These are phyloP conservation scores for Ananas comosus DNA, from an alignment of 176 grass and related monocot genomes.

Conservation along the genomic window DNA sequence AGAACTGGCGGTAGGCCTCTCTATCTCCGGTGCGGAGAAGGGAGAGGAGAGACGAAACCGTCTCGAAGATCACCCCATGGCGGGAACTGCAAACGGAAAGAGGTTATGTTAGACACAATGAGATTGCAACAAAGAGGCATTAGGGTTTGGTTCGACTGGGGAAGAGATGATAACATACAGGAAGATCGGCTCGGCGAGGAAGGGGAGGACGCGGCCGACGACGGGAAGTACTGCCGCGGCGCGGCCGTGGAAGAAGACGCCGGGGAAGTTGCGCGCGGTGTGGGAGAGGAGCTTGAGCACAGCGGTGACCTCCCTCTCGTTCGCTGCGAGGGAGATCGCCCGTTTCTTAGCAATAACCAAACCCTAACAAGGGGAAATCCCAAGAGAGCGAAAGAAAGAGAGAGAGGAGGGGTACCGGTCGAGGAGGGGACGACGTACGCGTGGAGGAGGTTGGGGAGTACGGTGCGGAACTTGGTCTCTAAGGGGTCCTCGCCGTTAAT, in stretches of 20 bases:
- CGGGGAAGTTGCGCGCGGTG: slow-evolving; percentile 63
- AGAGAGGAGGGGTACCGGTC: slow-evolving; percentile 20
- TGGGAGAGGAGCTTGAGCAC: slow-evolving; percentile 67
- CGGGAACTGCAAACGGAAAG: slow-evolving; percentile 33
- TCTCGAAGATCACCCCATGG: slow-evolving; percentile 52
- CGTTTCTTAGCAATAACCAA: not conserved
- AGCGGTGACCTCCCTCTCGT: slow-evolving; percentile 56
- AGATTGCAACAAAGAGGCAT: not conserved
- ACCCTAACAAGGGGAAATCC: not conserved
- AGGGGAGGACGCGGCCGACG: slow-evolving; percentile 71
- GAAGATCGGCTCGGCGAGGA: slow-evolving; percentile 67
- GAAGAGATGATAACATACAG: slow-evolving; percentile 18
- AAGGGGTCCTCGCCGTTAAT: slow-evolving; percentile 32
- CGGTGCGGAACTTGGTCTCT: slow-evolving; percentile 66
- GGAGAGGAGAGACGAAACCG: slow-evolving; percentile 68
- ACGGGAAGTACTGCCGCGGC: slow-evolving; percentile 62
- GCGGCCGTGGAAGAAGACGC: slow-evolving; percentile 73
- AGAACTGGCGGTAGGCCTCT: slow-evolving; percentile 81
- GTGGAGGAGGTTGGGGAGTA: slow-evolving; percentile 78
- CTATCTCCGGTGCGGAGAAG: slow-evolving; percentile 75
- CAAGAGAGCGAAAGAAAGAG: not conserved
- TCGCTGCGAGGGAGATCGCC: slow-evolving; percentile 27
- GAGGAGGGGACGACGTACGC: slow-evolving; percentile 54
- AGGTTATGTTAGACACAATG: slow-evolving; percentile 5
- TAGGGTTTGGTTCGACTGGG: slow-evolving; percentile 17